phyloP scores from a whole-genome alignment of 2,329 filamentous ascomycete genomes.

The Coniochaeta hoffmannii region DNA sequence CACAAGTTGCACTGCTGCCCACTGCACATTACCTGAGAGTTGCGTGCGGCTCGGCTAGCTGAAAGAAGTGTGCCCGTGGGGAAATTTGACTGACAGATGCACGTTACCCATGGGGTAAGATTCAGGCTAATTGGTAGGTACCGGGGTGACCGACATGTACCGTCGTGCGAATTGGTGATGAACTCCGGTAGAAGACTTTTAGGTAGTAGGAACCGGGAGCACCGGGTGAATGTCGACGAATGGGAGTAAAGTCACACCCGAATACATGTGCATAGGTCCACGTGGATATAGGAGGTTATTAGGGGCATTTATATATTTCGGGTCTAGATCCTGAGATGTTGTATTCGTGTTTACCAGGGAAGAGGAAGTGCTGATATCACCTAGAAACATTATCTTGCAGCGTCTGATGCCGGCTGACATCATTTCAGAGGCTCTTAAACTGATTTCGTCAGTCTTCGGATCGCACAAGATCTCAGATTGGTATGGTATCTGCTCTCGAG shows the following conservation, averaged over 20 bases:
- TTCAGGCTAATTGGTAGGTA: conserved; percentile 1
- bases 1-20: neutral
- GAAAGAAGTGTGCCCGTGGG: neutral
- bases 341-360: neutral
- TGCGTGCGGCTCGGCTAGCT: neutral
- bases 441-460: neutral
- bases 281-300: neutral
- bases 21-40: neutral
- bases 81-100: neutral
- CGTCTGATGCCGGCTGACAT: conserved; percentile 1
- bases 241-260: neutral
- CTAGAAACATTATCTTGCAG: neutral
- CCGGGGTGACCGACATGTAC: neutral
- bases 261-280: neutral
- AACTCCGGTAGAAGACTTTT: neutral
- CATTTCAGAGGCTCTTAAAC: neutral
- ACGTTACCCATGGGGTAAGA: neutral
- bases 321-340: neutral
- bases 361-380: neutral
- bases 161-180: neutral
- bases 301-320: neutral
- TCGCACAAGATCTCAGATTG: neutral
- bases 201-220: neutral
- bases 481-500: neutral
- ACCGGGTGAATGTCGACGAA: neutral